Percentiles rank a stretch among this genome's conserved stretches.
These are phyloP conservation scores for Arxiozyma slooffiae DNA, from an alignment of 1,139 yeast genomes.

Conservation along the genomic window DNA sequence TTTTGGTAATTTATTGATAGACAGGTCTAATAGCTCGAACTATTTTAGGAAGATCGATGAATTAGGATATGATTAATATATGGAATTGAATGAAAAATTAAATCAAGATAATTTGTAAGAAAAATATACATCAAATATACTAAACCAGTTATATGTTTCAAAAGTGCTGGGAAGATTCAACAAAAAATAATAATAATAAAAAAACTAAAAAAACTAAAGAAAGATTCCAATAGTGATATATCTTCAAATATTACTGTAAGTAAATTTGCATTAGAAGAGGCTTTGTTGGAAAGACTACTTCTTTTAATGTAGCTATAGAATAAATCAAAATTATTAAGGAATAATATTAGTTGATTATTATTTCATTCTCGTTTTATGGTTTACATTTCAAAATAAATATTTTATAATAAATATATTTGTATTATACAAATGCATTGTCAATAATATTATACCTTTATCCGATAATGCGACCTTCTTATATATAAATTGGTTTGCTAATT, in stretches of 20 bases:
- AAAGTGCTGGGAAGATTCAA: slow-evolving; percentile 10
- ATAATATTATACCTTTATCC: not conserved
- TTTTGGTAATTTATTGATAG: not conserved
- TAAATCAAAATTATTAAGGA: not conserved
- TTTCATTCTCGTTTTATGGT: too few relatives aligned
- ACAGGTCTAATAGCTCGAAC: too few relatives aligned
- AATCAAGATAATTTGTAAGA: not conserved
- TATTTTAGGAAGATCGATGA: not conserved
- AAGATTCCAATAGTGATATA: slow-evolving; percentile 17
- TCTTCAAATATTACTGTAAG: slow-evolving; percentile 33
- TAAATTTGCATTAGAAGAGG: slow-evolving; percentile 40
- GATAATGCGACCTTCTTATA: not conserved
- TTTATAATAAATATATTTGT: not conserved
- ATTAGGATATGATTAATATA: not conserved
- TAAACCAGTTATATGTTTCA: slow-evolving; percentile 22
- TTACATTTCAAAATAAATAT: not conserved
- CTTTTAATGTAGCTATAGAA: slow-evolving; percentile 8
- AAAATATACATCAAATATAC: slow-evolving; percentile 10
- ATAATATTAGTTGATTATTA: not conserved
- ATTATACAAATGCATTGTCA: not conserved
- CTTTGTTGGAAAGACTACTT: slow-evolving; percentile 31
- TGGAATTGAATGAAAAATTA: not conserved
- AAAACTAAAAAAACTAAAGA: not conserved
- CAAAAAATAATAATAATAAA: too few relatives aligned
- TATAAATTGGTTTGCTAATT: not conserved